These are phyloP conservation scores for Eucalyptus cloeziana DNA, from an alignment of 345 rosid genomes.

Conservation along the genomic window DNA sequence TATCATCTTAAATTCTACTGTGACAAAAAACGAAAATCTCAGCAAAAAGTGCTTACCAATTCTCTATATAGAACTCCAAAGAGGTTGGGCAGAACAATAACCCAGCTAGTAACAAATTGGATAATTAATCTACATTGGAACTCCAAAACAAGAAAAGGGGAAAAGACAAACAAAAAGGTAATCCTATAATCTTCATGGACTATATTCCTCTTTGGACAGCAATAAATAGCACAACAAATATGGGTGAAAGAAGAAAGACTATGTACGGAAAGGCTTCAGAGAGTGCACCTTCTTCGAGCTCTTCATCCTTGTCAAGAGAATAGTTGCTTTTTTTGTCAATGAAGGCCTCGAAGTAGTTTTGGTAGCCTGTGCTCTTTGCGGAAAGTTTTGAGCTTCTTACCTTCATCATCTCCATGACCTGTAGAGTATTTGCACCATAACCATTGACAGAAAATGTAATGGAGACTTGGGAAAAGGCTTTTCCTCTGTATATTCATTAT, in stretches of 20 bases:
- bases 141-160: background rate
- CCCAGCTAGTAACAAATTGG: background rate
- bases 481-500: no score
- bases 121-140: background rate
- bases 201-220: constrained; percentile 39
- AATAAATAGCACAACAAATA: constrained; percentile 34
- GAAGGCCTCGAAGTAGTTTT: constrained; percentile 67
- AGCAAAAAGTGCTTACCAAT: background rate
- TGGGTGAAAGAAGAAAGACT: constrained; percentile 61
- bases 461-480: no score
- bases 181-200: background rate
- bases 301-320: constrained; percentile 16
- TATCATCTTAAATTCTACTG: background rate
- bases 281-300: constrained; percentile 17
- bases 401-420: constrained; percentile 94
- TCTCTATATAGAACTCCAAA: background rate
- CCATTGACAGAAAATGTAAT: background rate
- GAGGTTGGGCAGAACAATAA: background rate
- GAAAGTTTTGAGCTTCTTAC: constrained; percentile 27
- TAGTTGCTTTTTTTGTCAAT: constrained; percentile 34
- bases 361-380: constrained; percentile 31
- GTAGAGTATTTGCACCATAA: background rate
- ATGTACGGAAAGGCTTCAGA: constrained; percentile 52
- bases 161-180: background rate
- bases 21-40: background rate